These are phyloP conservation scores for Phyllosticta citrichinensis DNA, from an alignment of 2,329 filamentous ascomycete species.

Conservation along the genomic window DNA sequence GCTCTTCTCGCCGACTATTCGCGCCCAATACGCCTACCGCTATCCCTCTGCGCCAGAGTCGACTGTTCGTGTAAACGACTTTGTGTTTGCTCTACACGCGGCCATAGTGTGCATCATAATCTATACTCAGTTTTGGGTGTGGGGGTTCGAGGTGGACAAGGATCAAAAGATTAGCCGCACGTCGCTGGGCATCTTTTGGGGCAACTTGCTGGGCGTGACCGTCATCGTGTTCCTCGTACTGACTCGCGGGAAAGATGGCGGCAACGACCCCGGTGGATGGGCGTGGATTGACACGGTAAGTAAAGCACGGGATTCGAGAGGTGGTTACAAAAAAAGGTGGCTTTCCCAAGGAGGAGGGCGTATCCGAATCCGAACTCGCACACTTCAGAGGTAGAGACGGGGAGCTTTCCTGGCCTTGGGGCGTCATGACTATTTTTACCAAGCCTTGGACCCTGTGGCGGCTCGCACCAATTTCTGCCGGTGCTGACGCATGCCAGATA, in stretches of 20 bases:
- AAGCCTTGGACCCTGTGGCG: neutral
- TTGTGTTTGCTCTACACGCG: conserved; percentile 78
- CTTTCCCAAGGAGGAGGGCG: neutral
- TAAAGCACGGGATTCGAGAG: conserved; percentile 8
- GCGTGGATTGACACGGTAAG: conserved; percentile 55
- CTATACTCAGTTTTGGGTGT: conserved; percentile 72
- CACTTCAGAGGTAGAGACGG: neutral
- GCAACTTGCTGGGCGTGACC: conserved; percentile 49
- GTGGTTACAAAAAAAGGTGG: neutral
- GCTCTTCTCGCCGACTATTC: conserved; percentile 68
- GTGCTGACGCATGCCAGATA: conserved; percentile 27
- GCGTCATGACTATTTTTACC: neutral
- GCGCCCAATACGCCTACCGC: conserved; percentile 71
- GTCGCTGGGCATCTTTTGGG: conserved; percentile 60
- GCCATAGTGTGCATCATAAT: conserved; percentile 60
- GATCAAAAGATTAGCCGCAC: conserved; percentile 47
- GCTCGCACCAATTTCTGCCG: neutral
- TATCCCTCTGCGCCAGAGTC: conserved; percentile 64
- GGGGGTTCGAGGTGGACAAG: conserved; percentile 60
- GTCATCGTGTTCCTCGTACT: conserved; percentile 40
- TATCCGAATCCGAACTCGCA: neutral
- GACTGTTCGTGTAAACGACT: conserved; percentile 82
- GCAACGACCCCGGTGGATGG: conserved; percentile 42
- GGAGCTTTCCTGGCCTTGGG: neutral
- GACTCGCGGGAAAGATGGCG: conserved; percentile 30